phyloP scores from a whole-genome alignment of 805 yeast genomes.

The Saturnispora ahearnii region DNA sequence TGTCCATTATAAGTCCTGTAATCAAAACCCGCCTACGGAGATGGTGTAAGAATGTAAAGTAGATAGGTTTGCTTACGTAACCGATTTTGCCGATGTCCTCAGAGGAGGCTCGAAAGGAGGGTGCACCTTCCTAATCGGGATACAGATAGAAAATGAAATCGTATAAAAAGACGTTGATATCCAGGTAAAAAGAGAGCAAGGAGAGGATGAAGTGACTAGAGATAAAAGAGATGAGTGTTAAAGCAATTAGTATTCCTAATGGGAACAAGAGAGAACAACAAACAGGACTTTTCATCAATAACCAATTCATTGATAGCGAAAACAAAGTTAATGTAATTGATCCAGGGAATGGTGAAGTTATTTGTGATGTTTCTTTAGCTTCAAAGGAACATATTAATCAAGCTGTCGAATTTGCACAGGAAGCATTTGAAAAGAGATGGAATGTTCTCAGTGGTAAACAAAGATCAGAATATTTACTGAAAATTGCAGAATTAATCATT shows the following conservation, averaged over 20 bases:
- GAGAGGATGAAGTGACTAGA: neutral
- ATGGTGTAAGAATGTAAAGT: neutral
- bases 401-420: constrained; percentile 45
- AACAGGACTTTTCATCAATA: constrained; percentile 82
- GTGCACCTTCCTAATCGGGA: neutral
- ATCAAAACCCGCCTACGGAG: neutral
- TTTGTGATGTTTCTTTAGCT: constrained; percentile 44
- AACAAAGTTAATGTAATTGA: constrained; percentile 47
- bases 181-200: neutral
- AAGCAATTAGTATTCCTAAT: constrained; percentile 34
- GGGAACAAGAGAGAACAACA: constrained; percentile 56
- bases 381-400: constrained; percentile 41
- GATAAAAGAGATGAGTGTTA: neutral
- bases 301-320: constrained; percentile 51
- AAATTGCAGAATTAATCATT: constrained; percentile 42
- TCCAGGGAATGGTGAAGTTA: constrained; percentile 47
- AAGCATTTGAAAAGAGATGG: constrained; percentile 43
- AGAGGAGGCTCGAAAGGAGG: neutral
- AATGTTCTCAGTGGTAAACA: constrained; percentile 35
- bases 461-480: constrained; percentile 38
- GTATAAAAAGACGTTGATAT: neutral
- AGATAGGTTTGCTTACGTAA: neutral
- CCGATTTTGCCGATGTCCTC: neutral
- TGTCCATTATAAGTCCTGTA: neutral
- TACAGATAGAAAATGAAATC: neutral